Evolutionary conservation across 306 rosid species (phyloP), one percentile per base, ranked within the genome.

Genomic region (Albizia julibrissin): DNA sequence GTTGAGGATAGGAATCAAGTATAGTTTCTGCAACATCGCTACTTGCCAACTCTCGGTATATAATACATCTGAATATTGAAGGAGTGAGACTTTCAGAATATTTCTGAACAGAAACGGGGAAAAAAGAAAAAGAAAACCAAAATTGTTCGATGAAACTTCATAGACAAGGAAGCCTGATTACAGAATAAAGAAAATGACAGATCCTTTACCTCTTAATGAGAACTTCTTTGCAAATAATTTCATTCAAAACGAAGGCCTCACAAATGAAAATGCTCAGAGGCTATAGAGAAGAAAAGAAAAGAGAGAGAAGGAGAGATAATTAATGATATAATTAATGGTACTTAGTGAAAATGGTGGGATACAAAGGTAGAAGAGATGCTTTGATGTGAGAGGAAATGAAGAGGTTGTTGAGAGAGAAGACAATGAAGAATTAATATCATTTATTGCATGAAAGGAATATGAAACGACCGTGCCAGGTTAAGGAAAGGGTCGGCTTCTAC

Each of bases 401-500:
- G 49, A 12, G 44, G 19, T 49, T 49, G 56, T 49, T 49, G 56
- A 70, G 21, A 72, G 77, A 3, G 5, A 70, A 42, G 78, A 78
- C 47, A 84, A 19, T 52, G 9, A 72, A 49, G 18, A 46, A 46
- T 46, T 79, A 70, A 37, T 5, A 77, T 78, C 76, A 69, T 80
- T 82, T 74, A 75, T 42, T 85, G 85, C 74, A 82, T 77, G 88
- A 83, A 81, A 87, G 83, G 81, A 81, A 80, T 80, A 69, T 77
- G 52, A 85, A 77, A 84, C 88, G 76, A 72, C 42, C 81, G 46
- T 46, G 44, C 82, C 77, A 74, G 80, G 42, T 87, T 49, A 73
- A 54, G 76, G 37, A 22, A 31, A 61, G 69, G 87, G 90, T 69
- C 88, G 87, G 88, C 80, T 89, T 19, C 8, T 8, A 22, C 14